Percentiles rank a stretch among this genome's conserved stretches.
phyloP scores from a whole-genome alignment of 2,329 filamentous ascomycete species.

The Coniochaeta hoffmannii region DNA sequence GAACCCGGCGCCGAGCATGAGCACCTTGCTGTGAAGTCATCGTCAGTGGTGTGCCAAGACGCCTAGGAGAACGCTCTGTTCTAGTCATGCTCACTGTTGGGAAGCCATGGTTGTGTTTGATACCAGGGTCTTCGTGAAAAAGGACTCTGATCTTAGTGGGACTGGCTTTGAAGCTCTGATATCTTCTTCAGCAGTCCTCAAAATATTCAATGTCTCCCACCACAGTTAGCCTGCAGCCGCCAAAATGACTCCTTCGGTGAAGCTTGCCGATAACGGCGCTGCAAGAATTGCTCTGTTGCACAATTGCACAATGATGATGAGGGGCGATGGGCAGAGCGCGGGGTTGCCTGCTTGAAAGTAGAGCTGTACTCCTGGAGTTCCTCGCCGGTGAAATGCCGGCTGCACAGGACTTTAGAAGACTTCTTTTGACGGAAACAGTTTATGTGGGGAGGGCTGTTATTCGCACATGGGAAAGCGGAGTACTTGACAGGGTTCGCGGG shows the following conservation, averaged over 20 bases:
- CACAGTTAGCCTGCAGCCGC: no score
- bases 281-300: background rate
- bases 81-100: constrained; percentile 15
- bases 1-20: constrained; percentile 46
- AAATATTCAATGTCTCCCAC: no score
- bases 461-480: constrained; percentile 1
- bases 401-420: background rate
- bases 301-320: background rate
- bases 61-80: background rate
- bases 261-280: background rate
- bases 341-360: no score
- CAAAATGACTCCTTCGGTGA: background rate
- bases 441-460: background rate
- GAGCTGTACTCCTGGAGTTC: no score
- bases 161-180: no score
- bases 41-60: background rate
- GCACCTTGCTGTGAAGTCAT: constrained; percentile 20
- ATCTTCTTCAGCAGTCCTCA: no score
- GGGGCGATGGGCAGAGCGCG: background rate
- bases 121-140: background rate
- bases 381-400: no score
- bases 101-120: constrained; percentile 14
- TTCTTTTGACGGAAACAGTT: no score
- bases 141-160: no score
- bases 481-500: background rate